These are phyloP conservation scores for Gaertneriomyces semiglobifer DNA, from an alignment of 192 early-diverging fungal genomes.

Conservation along the genomic window DNA sequence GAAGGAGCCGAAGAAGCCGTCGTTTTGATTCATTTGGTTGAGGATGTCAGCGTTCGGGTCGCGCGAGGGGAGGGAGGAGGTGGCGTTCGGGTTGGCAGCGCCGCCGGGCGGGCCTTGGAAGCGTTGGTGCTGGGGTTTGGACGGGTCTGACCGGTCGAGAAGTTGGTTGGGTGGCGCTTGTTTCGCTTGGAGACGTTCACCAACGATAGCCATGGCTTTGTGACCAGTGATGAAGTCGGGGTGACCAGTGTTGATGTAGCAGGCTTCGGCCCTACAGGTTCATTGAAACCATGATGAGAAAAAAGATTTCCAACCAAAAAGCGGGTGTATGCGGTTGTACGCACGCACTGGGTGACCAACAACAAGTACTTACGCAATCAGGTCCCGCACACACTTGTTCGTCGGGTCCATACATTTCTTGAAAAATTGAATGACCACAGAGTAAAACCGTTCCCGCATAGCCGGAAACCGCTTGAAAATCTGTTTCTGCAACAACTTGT, in stretches of 20 bases:
- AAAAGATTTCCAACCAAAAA: too few species aligned
- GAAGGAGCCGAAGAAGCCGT: conserved; percentile 97
- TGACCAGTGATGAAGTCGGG: conserved; percentile 98
- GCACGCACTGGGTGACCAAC: background rate
- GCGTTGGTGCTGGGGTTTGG: conserved; percentile 12
- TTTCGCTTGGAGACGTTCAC: conserved; percentile 73
- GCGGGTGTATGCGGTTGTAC: conserved; percentile 2
- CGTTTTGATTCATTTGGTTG: conserved; percentile 45
- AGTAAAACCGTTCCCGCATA: conserved; percentile 88
- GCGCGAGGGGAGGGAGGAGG: conserved; percentile 21
- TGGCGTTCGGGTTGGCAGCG: conserved; percentile 30
- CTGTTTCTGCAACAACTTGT: conserved; percentile 86
- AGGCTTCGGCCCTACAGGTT: conserved; percentile 74
- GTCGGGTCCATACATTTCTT: conserved; percentile 84
- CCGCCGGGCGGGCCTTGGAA: conserved; percentile 3
- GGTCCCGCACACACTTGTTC: conserved; percentile 88
- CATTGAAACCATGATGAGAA: conserved; percentile 21
- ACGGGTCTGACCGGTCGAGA: background rate
- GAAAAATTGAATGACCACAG: conserved; percentile 90
- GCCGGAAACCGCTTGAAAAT: conserved; percentile 95
- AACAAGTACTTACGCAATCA: conserved; percentile 68
- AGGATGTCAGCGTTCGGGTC: conserved; percentile 59
- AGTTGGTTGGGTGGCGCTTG: conserved; percentile 45
- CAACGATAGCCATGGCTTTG: conserved; percentile 88
- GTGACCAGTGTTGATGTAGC: conserved; percentile 98